A percentile compares a stretch with the other conserved stretches of the same genome.
Conservation (phyloP, 1,284 basidiomycete species). For the Laetiporus sulphureus region DNA sequence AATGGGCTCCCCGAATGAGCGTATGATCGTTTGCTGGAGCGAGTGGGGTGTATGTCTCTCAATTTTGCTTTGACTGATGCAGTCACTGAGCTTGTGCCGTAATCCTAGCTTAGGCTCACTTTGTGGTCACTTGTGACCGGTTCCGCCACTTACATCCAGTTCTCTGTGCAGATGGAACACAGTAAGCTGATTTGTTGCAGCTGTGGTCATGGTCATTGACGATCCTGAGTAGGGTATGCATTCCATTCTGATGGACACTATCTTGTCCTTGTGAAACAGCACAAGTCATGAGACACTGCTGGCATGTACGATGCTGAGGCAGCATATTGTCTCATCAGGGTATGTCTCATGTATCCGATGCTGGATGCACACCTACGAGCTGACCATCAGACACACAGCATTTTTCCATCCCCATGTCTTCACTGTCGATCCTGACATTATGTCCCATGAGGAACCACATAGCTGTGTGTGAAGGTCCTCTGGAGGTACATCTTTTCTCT, state of each 20-base stretch:
- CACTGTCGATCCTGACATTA: conserved; percentile 68
- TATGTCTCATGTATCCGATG: conserved; percentile 30
- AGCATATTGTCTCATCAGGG: conserved; percentile 67
- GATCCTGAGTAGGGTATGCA: conserved; percentile 50
- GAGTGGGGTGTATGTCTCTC: conserved; percentile 73
- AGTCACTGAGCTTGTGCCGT: too few species aligned
- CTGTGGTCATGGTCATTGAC: not conserved
- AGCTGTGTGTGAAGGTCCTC: conserved; percentile 76
- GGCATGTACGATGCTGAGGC: conserved; percentile 76
- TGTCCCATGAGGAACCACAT: conserved; percentile 79
- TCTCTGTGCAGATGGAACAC: conserved; percentile 69
- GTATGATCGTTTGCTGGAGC: conserved; percentile 79
- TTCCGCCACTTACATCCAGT: conserved; percentile 69
- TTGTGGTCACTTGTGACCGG: conserved; percentile 77
- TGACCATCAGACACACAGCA: conserved; percentile 40
- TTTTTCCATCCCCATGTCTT: conserved; percentile 73
- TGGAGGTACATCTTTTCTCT: conserved; percentile 73
- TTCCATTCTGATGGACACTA: conserved; percentile 78
- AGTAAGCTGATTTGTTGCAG: conserved; percentile 33
- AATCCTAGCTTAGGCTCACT: conserved; percentile 63
- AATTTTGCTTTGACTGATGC: too few species aligned
- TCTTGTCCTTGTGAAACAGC: conserved; percentile 76
- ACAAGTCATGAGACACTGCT: conserved; percentile 79
- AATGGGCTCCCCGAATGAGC: conserved; percentile 78
- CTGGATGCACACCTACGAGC: conserved; percentile 4